phyloP scores from a whole-genome alignment of 2,329 filamentous ascomycete genomes.

The Juglanconis oblonga region DNA sequence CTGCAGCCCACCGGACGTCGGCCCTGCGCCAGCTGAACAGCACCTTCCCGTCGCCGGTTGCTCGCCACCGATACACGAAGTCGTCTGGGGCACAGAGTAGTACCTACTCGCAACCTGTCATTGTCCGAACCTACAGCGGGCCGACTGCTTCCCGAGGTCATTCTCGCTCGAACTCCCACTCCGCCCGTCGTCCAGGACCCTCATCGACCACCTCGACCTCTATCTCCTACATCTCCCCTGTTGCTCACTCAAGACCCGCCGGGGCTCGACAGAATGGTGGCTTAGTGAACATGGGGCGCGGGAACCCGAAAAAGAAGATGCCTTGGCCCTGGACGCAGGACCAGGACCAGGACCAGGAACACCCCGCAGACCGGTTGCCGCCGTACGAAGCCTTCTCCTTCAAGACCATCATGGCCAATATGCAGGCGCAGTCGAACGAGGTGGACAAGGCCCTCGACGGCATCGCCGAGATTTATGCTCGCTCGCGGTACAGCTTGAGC shows the following conservation, averaged over 20 bases:
- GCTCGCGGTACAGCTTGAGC: slow-evolving; percentile 62
- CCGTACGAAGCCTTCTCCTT: slow-evolving; percentile 63
- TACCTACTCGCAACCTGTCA: slow-evolving; percentile 63
- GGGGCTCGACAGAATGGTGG: slow-evolving; percentile 35
- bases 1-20: slow-evolving; percentile 54
- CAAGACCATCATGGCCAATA: slow-evolving; percentile 57
- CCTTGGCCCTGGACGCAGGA: slow-evolving; percentile 28
- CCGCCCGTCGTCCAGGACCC: slow-evolving; percentile 29
- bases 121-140: slow-evolving; percentile 62
- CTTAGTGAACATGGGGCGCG: slow-evolving; percentile 41
- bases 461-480: slow-evolving; percentile 65
- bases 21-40: slow-evolving; percentile 59
- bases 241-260: slow-evolving; percentile 23
- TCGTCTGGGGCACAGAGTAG: slow-evolving; percentile 54
- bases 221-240: slow-evolving; percentile 24
- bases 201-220: slow-evolving; percentile 25
- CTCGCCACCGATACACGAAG: slow-evolving; percentile 53
- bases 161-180: slow-evolving; percentile 23
- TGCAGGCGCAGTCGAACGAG: slow-evolving; percentile 41
- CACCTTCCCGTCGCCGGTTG: slow-evolving; percentile 47
- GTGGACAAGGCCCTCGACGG: slow-evolving; percentile 56
- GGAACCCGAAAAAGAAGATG: slow-evolving; percentile 38
- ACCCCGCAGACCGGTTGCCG: slow-evolving; percentile 46
- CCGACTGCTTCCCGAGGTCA: slow-evolving; percentile 33
- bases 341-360: slow-evolving; percentile 15